Percentiles rank a stretch among this genome's conserved stretches.
phyloP scores from a whole-genome alignment of 2,329 filamentous ascomycete species.

The Colletotrichum theobromicola region DNA sequence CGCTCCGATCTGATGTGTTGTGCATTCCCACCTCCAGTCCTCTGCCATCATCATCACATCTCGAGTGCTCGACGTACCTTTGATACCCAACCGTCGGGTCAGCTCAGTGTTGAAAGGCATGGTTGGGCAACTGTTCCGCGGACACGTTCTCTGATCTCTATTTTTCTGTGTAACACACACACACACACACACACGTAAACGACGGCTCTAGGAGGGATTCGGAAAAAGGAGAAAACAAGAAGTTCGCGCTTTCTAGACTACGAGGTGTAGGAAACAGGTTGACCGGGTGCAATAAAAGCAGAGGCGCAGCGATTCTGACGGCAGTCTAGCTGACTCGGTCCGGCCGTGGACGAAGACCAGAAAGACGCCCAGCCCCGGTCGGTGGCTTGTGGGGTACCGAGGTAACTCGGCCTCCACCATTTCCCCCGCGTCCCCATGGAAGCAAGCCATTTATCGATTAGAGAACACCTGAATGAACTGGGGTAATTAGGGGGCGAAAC shows the following conservation, averaged over 20 bases:
- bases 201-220: background rate
- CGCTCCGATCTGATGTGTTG: background rate
- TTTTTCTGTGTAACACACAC: background rate
- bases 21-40: background rate
- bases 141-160: background rate
- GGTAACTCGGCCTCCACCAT: constrained; percentile 21
- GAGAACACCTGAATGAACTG: background rate
- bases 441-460: constrained; percentile 12
- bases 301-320: constrained; percentile 1
- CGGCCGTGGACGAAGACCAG: background rate
- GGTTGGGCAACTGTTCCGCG: constrained; percentile 24
- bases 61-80: constrained; percentile 36
- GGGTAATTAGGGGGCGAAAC: background rate
- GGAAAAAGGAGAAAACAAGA: background rate
- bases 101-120: constrained; percentile 66
- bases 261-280: background rate
- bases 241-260: background rate
- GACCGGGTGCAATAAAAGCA: background rate
- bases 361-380: constrained; percentile 5
- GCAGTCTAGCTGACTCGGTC: constrained; percentile 19
- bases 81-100: constrained; percentile 63
- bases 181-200: background rate
- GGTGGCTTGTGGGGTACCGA: constrained; percentile 5
- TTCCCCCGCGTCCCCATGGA: constrained; percentile 20
- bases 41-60: background rate